Conservation (phyloP, 1,139 yeast genomes). For the Lodderomyces margitis region DNA sequence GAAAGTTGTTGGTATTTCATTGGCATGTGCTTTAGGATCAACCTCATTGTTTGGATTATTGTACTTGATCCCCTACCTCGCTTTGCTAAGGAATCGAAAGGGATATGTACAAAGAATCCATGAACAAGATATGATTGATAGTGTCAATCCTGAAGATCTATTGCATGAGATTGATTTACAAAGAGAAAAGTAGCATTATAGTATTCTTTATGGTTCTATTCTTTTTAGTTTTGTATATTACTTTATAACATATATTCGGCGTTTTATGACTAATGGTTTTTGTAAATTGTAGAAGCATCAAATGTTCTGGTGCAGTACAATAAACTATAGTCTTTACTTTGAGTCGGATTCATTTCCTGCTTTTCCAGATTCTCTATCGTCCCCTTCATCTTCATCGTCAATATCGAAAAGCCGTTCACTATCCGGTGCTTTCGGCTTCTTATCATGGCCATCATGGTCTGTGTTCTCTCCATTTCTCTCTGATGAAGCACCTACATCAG, state of each 20-base stretch:
- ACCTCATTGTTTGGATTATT: conserved; percentile 63
- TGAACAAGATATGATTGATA: conserved; percentile 65
- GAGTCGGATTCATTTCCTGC: not conserved
- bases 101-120: conserved; percentile 43
- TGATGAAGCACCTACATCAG: not conserved
- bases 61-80: conserved; percentile 55
- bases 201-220: not conserved
- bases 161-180: conserved; percentile 59
- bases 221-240: conserved; percentile 1
- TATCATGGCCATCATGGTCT: conserved; percentile 1
- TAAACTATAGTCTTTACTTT: too few species aligned
- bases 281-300: too few species aligned
- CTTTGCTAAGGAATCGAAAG: conserved; percentile 46
- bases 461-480: conserved; percentile 1
- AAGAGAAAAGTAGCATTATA: conserved; percentile 20
- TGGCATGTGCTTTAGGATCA: conserved; percentile 86
- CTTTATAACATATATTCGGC: not conserved
- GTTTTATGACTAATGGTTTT: not conserved
- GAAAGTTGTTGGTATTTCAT: conserved; percentile 80
- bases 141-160: conserved; percentile 63
- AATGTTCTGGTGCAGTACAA: too few species aligned
- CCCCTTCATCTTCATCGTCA: conserved; percentile 4
- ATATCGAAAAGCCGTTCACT: conserved; percentile 7
- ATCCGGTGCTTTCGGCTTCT: not conserved
- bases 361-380: not conserved